These are phyloP conservation scores for Senna siamea DNA, from an alignment of 306 rosid genomes.

Conservation along the genomic window DNA sequence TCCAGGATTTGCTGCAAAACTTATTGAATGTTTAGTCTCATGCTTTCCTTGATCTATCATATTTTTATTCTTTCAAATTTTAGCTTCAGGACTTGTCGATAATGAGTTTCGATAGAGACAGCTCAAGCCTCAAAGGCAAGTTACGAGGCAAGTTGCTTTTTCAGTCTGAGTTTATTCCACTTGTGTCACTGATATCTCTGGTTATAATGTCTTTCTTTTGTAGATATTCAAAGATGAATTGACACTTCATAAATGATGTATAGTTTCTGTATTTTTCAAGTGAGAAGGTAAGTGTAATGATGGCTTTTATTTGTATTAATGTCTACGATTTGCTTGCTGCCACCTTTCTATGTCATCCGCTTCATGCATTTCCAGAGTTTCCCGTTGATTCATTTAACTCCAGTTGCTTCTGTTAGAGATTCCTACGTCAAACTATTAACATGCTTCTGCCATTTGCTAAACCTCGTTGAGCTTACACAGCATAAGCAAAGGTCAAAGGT, in stretches of 20 bases:
- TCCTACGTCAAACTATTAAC: neutral
- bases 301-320: neutral
- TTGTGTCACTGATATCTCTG: neutral
- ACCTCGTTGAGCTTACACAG: neutral
- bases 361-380: neutral
- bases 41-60: conserved; percentile 12
- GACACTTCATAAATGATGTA: conserved; percentile 13
- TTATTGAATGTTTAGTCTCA: neutral
- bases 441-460: neutral
- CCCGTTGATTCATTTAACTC: neutral
- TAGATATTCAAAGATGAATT: conserved; percentile 25
- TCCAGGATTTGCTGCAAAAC: neutral
- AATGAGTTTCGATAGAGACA: neutral
- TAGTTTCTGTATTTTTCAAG: conserved; percentile 8
- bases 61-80: conserved; percentile 8
- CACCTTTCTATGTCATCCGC: neutral
- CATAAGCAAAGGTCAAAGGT: neutral
- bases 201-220: neutral
- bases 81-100: neutral
- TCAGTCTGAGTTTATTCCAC: neutral
- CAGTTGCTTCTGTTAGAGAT: neutral
- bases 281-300: neutral
- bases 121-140: conserved; percentile 29
- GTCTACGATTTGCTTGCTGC: neutral
- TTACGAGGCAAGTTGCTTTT: too few species aligned